phyloP scores from a whole-genome alignment of 2,329 filamentous ascomycete species.

The Cladosporium austrohemisphaericum region DNA sequence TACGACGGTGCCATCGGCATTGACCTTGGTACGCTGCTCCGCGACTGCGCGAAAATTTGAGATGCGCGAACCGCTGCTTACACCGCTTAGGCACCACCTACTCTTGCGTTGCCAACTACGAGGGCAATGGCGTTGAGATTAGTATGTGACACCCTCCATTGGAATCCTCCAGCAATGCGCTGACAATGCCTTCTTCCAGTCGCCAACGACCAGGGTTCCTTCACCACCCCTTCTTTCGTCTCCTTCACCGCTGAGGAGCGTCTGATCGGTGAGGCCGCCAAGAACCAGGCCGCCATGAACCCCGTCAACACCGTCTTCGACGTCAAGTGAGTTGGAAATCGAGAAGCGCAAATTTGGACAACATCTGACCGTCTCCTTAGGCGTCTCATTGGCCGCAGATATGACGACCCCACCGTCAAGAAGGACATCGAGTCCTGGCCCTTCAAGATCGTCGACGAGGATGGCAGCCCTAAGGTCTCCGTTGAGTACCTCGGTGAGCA shows the following conservation, averaged over 20 bases:
- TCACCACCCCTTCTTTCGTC: slow-evolving; percentile 98
- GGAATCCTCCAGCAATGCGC: slow-evolving; percentile 8
- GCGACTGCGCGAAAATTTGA: background rate
- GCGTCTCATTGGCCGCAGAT: slow-evolving; percentile 95
- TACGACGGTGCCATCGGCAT: slow-evolving; percentile 99
- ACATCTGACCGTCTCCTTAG: slow-evolving; percentile 47
- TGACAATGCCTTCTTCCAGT: slow-evolving; percentile 39
- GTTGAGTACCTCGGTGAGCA: slow-evolving; percentile 93
- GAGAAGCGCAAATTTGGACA: slow-evolving; percentile 8
- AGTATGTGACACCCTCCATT: slow-evolving; percentile 53
- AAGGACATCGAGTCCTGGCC: slow-evolving; percentile 99
- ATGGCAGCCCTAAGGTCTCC: slow-evolving; percentile 84
- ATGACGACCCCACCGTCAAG: slow-evolving; percentile 94
- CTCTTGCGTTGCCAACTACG: slow-evolving; percentile 99
- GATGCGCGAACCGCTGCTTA: slow-evolving; percentile 22
- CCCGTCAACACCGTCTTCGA: slow-evolving; percentile 97
- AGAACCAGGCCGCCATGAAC: slow-evolving; percentile 99
- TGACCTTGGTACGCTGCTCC: slow-evolving; percentile 79
- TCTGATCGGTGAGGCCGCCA: slow-evolving; percentile 97
- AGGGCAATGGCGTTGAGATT: slow-evolving; percentile 99
- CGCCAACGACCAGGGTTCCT: slow-evolving; percentile 99
- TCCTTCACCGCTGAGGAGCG: slow-evolving; percentile 98
- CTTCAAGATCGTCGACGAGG: slow-evolving; percentile 94
- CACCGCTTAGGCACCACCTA: slow-evolving; percentile 82
- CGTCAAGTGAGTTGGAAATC: slow-evolving; percentile 60